These are phyloP conservation scores for Penicillium pulvis DNA, from an alignment of 495 filamentous ascomycete species.

Conservation along the genomic window DNA sequence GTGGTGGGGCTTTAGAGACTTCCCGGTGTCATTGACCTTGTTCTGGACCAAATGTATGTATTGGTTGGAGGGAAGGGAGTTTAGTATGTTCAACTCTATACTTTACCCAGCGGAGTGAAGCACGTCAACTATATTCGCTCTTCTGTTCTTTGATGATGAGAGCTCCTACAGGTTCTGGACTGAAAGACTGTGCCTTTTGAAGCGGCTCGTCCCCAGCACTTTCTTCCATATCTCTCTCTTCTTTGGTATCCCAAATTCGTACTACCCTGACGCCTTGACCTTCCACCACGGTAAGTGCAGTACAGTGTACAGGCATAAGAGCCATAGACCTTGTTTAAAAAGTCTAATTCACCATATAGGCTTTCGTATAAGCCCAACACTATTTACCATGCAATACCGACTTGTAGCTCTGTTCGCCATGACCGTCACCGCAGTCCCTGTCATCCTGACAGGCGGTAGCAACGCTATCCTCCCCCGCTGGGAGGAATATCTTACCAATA, in stretches of 20 bases:
- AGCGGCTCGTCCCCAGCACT: not conserved
- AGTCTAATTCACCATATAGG: too few species aligned
- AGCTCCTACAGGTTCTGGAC: not conserved
- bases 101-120: not conserved
- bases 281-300: slow-evolving; percentile 5
- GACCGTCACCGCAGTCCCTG: slow-evolving; percentile 8
- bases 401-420: slow-evolving; percentile 12
- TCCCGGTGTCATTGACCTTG: not conserved
- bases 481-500: not conserved
- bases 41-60: not conserved
- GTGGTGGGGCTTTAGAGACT: not conserved
- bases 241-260: not conserved
- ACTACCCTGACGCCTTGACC: not conserved
- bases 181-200: not conserved
- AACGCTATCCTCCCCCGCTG: not conserved
- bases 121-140: not conserved
- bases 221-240: slow-evolving; percentile 1
- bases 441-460: not conserved
- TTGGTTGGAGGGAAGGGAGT: not conserved
- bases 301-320: not conserved
- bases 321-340: too few species aligned
- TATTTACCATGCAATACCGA: slow-evolving; percentile 7
- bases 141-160: not conserved
- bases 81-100: not conserved
- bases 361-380: not conserved